Percentiles rank a stretch among this genome's conserved stretches.
phyloP scores from a whole-genome alignment of 1,284 basidiomycete species.

The Pseudozyma flocculosa region DNA sequence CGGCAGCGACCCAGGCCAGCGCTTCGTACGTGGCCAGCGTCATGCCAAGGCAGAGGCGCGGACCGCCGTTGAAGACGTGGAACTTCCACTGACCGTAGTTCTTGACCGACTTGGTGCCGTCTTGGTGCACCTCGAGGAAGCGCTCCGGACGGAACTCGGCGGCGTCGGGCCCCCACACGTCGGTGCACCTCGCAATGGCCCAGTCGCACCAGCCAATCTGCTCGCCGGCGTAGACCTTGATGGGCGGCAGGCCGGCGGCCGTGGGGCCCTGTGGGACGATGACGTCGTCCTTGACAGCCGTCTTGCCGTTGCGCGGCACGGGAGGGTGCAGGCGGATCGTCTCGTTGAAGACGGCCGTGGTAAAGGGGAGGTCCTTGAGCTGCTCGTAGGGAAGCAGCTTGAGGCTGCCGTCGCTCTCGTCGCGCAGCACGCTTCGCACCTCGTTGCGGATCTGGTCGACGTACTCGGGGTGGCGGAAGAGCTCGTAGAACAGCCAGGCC shows the following conservation, averaged over 20 bases:
- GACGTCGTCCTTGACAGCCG: constrained; percentile 7
- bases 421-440: constrained; percentile 2
- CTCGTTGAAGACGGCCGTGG: constrained; percentile 13
- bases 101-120: neutral
- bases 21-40: constrained; percentile 47
- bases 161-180: constrained; percentile 66
- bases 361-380: neutral
- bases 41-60: constrained; percentile 15
- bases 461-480: constrained; percentile 14
- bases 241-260: constrained; percentile 34
- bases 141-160: constrained; percentile 65
- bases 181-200: constrained; percentile 57
- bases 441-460: constrained; percentile 10
- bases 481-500: constrained; percentile 26
- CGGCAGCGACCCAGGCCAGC: constrained; percentile 23
- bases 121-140: constrained; percentile 62
- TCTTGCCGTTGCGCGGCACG: constrained; percentile 14
- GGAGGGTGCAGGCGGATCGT: constrained; percentile 25
- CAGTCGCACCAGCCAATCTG: constrained; percentile 17
- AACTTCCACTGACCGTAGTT: constrained; percentile 2
- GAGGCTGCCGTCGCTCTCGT: constrained; percentile 4
- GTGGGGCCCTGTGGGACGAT: constrained; percentile 28
- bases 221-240: constrained; percentile 2
- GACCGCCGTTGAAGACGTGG: constrained; percentile 24
- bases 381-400: constrained; percentile 9